Evolutionary conservation across 768 basidiomycete genomes (phyloP).

Genomic region (Phylloporus sp.): DNA sequence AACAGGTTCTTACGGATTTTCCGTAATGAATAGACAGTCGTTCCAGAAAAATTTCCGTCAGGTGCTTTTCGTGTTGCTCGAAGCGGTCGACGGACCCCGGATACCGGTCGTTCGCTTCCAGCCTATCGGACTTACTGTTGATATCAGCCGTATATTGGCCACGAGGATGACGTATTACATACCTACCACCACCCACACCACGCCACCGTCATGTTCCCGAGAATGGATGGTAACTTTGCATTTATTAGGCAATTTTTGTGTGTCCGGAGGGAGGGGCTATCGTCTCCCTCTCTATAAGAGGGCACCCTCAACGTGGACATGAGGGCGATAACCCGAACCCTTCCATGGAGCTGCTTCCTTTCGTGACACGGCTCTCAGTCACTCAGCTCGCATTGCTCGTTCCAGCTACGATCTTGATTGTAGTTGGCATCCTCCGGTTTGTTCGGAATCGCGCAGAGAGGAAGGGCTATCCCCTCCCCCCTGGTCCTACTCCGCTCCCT

Average conservation of each 20-base stretch:
- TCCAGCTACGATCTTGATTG: not conserved
- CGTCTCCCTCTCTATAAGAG: not conserved
- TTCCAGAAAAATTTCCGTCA: not conserved
- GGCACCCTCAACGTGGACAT: not conserved
- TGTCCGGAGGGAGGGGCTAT: not conserved
- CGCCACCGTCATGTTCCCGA: not conserved
- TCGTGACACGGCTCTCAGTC: not conserved
- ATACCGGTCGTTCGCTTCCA: not conserved
- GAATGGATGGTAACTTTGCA: not conserved
- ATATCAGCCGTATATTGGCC: not conserved
- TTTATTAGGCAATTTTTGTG: not conserved
- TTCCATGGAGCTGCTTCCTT: not conserved
- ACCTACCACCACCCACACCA: not conserved
- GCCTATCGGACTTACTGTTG: not conserved
- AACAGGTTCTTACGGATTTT: not conserved
- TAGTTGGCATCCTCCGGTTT: not conserved
- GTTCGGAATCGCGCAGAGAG: not conserved
- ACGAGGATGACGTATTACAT: not conserved
- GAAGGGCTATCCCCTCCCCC: conserved; percentile 7
- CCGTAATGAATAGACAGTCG: not conserved
- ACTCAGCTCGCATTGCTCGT: not conserved
- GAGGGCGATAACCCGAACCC: not conserved
- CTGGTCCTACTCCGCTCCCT: conserved; percentile 9
- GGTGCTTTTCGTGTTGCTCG: not conserved
- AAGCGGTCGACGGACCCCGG: not conserved